A percentile compares a stretch with the other conserved stretches of the same genome.
Conservation (phyloP, 306 rosid species). For the Prosopis cineraria region DNA sequence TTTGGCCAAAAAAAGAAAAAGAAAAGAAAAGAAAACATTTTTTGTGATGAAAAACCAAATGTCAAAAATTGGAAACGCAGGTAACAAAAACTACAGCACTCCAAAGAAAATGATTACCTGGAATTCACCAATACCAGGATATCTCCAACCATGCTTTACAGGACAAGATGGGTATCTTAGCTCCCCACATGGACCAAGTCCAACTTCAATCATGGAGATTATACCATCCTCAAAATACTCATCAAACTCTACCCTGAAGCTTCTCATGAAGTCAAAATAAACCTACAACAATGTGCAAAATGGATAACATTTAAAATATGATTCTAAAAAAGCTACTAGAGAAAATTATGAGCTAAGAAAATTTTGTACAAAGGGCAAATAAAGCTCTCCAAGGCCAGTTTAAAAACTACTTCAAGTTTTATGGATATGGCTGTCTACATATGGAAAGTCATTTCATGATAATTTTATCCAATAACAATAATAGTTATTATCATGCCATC, state of each 20-base stretch:
- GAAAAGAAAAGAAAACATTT: constrained; percentile 22
- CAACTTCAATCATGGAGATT: constrained; percentile 87
- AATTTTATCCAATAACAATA: constrained; percentile 5
- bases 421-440: constrained; percentile 16
- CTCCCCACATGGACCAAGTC: constrained; percentile 98
- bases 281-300: constrained; percentile 56
- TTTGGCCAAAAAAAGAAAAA: neutral
- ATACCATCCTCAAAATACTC: constrained; percentile 78
- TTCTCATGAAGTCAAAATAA: constrained; percentile 97
- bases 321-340: constrained; percentile 9
- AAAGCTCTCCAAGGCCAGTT: constrained; percentile 16
- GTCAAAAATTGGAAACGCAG: constrained; percentile 14
- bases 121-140: constrained; percentile 98
- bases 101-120: constrained; percentile 62
- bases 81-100: constrained; percentile 16
- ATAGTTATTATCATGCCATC: constrained; percentile 19
- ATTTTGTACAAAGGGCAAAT: neutral
- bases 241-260: constrained; percentile 90
- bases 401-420: constrained; percentile 20
- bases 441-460: constrained; percentile 21
- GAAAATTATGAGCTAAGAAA: neutral
- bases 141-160: constrained; percentile 99
- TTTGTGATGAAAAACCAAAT: constrained; percentile 11
- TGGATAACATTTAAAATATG: constrained; percentile 19
- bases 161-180: constrained; percentile 90